Evolutionary conservation across 257 asterid genomes (phyloP), one percentile per base, ranked within the genome.

Genomic region (Scutellaria galericulata): DNA sequence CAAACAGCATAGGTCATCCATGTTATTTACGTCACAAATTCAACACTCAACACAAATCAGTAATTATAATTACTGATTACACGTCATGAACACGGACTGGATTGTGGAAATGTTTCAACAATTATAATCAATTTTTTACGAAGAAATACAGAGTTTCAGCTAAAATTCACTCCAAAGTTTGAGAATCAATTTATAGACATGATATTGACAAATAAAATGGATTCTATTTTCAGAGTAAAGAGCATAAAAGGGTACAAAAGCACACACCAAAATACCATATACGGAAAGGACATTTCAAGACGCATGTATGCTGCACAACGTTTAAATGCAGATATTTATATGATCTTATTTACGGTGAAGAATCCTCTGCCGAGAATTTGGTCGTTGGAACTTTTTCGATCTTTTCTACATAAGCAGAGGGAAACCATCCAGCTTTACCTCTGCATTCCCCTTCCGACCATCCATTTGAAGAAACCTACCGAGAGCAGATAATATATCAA

Each of bases 361-460:
- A 40, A 39, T 78, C 80, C 15, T 66, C 79, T 52, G 57, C 62
- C 40, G 86, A 68, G 58, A 80, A 73, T 76, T 80, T 79, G 74
- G 18, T 74, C 11, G 75, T 85, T 7, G 83, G 86, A 68, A 79
- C 81, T 57, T 7, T 51, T 54, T 83, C 85, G 53, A 37, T 67
- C 81, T 75, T 87, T 72, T 86, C 88, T 39, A 81, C 96, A 65
- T 88, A 91, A 7, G 97, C 97, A 0, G 99, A 91, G 58, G 99
- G 99, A 66, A 94, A 94, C 99, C 99, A 94, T 41, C 99, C 99
- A 2, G 93, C 88, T 64, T 82, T 79, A 1, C 96, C 96, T 4
- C 81, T 77, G 86, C 96, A 87, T 86, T 94, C 99, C 73, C 99
- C 99, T 86, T 94, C 99, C 0, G 97, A 94, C 99, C 99, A 94